Conservation (phyloP, 2,329 filamentous ascomycete genomes). For the Beauveria brongniartii region DNA sequence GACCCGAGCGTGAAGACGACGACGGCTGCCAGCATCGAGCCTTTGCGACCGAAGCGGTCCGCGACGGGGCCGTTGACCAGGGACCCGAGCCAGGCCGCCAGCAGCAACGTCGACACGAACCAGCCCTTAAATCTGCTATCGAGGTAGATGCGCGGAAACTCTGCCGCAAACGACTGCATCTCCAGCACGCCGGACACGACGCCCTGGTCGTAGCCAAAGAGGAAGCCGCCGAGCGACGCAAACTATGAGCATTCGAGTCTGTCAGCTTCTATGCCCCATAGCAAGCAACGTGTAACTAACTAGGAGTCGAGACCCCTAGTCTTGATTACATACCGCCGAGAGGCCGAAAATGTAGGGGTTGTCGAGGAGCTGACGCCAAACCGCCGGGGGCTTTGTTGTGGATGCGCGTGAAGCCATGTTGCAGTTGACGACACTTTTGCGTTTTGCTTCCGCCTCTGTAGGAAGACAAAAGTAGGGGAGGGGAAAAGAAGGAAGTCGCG, state of each 20-base stretch:
- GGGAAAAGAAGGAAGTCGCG: background rate
- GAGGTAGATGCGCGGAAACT: conserved; percentile 26
- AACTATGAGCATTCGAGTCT: conserved; percentile 15
- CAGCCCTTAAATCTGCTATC: conserved; percentile 42
- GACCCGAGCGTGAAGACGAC: conserved; percentile 33
- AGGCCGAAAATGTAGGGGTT: conserved; percentile 38
- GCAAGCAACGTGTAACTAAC: too few species aligned
- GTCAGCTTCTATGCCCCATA: background rate
- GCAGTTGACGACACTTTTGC: background rate
- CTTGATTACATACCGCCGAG: conserved; percentile 26
- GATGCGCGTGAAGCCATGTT: background rate
- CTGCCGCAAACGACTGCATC: conserved; percentile 34
- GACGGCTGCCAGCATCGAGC: conserved; percentile 28
- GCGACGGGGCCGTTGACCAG: conserved; percentile 33
- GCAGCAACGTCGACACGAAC: conserved; percentile 42
- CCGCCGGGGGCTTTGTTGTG: conserved; percentile 1
- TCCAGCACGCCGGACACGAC: conserved; percentile 38
- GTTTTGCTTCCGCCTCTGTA: background rate
- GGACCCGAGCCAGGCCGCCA: conserved; percentile 42
- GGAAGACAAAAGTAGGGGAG: background rate
- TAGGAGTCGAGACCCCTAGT: background rate
- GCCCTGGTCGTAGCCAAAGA: conserved; percentile 43
- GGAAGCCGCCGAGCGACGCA: conserved; percentile 31
- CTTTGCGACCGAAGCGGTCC: conserved; percentile 26
- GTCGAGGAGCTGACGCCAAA: conserved; percentile 22